A percentile compares a stretch with the other conserved stretches of the same genome.
These are phyloP conservation scores for Orychophragmus violaceus DNA, from an alignment of 345 rosid species.

Conservation along the genomic window DNA sequence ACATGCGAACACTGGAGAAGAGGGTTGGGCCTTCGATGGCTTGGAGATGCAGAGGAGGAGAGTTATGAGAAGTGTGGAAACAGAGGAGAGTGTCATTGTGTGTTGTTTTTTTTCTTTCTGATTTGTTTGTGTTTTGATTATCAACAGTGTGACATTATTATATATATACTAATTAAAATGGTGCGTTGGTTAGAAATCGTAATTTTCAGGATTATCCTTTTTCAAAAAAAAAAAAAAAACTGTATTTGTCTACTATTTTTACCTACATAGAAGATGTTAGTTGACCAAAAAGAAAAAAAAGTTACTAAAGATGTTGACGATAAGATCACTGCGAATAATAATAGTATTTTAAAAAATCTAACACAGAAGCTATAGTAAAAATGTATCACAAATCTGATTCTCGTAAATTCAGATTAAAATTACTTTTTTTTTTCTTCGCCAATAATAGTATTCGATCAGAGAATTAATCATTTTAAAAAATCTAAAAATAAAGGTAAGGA, in stretches of 20 bases:
- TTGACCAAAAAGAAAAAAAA: no score
- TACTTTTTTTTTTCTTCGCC: neutral
- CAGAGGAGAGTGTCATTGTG: conserved; percentile 10
- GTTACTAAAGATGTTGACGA: neutral
- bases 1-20: conserved; percentile 62
- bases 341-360: neutral
- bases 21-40: conserved; percentile 28
- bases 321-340: neutral
- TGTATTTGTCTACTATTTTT: neutral
- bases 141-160: neutral
- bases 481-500: neutral
- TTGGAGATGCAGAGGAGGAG: conserved; percentile 1
- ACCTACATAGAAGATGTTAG: neutral
- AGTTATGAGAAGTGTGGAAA: conserved; percentile 35
- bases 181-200: neutral
- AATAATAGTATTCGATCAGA: neutral
- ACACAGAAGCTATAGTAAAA: neutral
- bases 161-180: neutral
- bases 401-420: neutral
- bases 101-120: neutral
- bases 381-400: neutral
- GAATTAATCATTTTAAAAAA: no score
- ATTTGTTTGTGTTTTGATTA: neutral
- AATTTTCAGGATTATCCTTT: neutral
- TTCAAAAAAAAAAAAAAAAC: no score